These are phyloP conservation scores for Fusarium equiseti DNA, from an alignment of 2,329 filamentous ascomycete species.

Conservation along the genomic window DNA sequence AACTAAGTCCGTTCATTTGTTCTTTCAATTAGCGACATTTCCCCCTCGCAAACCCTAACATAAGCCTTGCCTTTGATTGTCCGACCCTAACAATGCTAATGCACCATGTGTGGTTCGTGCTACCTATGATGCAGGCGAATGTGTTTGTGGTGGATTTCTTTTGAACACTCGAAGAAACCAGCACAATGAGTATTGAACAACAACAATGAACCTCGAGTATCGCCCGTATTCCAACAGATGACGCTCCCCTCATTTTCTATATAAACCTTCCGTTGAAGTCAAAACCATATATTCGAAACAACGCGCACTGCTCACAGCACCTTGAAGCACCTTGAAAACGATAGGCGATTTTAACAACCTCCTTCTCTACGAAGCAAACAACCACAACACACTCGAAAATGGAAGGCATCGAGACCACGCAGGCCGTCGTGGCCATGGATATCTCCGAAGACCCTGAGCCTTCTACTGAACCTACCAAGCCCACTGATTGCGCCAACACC, in stretches of 20 bases:
- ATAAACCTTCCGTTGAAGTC: not conserved
- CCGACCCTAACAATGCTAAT: constrained; percentile 2
- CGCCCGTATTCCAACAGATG: not conserved
- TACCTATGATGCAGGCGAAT: constrained; percentile 19
- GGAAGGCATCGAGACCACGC: constrained; percentile 16
- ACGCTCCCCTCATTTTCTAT: constrained; percentile 3
- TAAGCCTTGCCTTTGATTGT: constrained; percentile 15
- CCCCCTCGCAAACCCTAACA: constrained; percentile 7
- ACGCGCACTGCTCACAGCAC: not conserved
- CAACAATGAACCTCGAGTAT: constrained; percentile 10
- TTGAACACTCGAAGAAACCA: constrained; percentile 9
- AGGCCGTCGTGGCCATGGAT: constrained; percentile 15
- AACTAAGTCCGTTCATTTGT: not conserved
- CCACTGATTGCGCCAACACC: not conserved
- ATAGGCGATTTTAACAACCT: not conserved
- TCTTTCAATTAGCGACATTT: not conserved
- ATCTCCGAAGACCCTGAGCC: constrained; percentile 8
- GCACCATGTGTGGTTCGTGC: constrained; percentile 26
- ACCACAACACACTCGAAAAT: not conserved
- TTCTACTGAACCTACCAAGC: not conserved
- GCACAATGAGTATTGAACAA: constrained; percentile 2
- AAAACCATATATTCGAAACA: not conserved
- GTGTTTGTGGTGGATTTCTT: constrained; percentile 9
- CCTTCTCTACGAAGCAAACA: not conserved
- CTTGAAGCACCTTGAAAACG: not conserved